Conservation (phyloP, 129 eudicot species). For the Logfia minima region DNA sequence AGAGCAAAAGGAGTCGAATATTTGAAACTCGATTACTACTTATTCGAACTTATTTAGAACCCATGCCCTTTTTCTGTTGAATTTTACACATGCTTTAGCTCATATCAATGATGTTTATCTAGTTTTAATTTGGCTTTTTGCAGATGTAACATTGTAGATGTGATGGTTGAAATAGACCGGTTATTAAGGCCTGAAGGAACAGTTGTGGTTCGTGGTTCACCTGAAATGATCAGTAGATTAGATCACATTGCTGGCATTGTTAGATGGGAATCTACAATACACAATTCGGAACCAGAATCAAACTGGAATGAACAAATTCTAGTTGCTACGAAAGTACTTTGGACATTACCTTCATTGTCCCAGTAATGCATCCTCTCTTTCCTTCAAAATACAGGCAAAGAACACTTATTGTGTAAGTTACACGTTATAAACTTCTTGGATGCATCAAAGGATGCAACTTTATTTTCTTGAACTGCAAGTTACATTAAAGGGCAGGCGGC, state of each 20-base stretch:
- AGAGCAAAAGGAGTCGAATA: not conserved
- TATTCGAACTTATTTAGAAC: not conserved
- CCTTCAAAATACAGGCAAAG: conserved; percentile 29
- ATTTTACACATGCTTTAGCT: not conserved
- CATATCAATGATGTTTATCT: not conserved
- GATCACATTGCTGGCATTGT: conserved; percentile 54
- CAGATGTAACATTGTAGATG: conserved; percentile 80
- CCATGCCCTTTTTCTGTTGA: not conserved
- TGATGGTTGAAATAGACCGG: conserved; percentile 80
- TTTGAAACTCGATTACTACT: not conserved
- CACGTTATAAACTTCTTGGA: not conserved
- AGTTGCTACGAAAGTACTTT: conserved; percentile 66
- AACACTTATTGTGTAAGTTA: not conserved
- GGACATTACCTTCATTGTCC: conserved; percentile 52
- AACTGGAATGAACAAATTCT: conserved; percentile 52
- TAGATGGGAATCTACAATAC: conserved; percentile 60
- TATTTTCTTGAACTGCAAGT: not conserved
- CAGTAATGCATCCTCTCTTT: conserved; percentile 35
- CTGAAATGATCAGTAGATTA: conserved; percentile 59
- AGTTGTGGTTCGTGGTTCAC: conserved; percentile 64
- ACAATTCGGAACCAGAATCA: conserved; percentile 70
- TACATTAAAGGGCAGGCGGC: not conserved
- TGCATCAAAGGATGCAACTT: conserved; percentile 3
- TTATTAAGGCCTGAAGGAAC: conserved; percentile 84
- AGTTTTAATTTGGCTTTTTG: not conserved